A percentile compares a stretch with the other conserved stretches of the same genome.
phyloP scores from a whole-genome alignment of 441 rosid genomes.

The Jatropha multifida region DNA sequence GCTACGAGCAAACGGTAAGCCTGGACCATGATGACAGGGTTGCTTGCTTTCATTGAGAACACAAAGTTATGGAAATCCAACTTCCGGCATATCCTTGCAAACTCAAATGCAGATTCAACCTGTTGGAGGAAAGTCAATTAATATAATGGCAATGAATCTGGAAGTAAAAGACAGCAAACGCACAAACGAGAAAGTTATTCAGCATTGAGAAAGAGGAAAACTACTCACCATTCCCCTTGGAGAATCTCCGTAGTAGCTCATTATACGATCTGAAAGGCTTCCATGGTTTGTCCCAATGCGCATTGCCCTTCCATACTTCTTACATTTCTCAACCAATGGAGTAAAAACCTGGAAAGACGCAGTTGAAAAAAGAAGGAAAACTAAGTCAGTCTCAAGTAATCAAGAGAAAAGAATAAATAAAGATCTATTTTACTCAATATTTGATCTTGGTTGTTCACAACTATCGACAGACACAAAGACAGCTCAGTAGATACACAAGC shows the following conservation, averaged over 20 bases:
- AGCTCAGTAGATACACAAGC: background rate
- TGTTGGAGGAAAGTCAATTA: constrained; percentile 35
- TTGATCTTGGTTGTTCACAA: background rate
- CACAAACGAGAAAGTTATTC: constrained; percentile 9
- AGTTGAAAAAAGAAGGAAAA: constrained; percentile 6
- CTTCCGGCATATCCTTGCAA: constrained; percentile 90
- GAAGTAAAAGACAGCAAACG: constrained; percentile 9
- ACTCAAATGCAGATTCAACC: constrained; percentile 99
- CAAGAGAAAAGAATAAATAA: background rate
- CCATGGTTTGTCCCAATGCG: constrained; percentile 99
- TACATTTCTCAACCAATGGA: constrained; percentile 96
- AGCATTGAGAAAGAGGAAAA: constrained; percentile 20
- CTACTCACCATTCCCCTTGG: constrained; percentile 90
- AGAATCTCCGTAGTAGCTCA: constrained; percentile 98
- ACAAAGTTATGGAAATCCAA: constrained; percentile 94
- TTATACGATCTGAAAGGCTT: constrained; percentile 97
- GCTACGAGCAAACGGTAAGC: constrained; percentile 93
- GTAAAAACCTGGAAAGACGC: constrained; percentile 60
- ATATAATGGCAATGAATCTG: constrained; percentile 15
- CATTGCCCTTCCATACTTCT: constrained; percentile 94
- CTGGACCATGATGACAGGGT: constrained; percentile 97
- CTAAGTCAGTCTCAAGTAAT: background rate
- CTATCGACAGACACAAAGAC: background rate
- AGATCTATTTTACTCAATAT: background rate
- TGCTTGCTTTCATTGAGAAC: constrained; percentile 99